These are phyloP conservation scores for Erucastrum elatum DNA, from an alignment of 345 rosid genomes.

Conservation along the genomic window DNA sequence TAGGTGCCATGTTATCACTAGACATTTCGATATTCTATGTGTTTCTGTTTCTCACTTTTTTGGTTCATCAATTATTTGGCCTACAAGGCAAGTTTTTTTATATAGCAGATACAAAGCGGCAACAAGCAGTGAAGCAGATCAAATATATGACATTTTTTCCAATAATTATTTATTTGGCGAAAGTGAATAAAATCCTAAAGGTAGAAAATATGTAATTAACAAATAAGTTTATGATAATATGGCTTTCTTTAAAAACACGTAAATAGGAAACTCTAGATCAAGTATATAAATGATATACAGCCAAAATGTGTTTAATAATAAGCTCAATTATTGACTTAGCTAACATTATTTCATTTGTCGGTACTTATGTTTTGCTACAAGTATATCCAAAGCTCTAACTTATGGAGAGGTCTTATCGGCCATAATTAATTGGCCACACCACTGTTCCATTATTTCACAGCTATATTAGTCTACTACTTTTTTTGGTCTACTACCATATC, in stretches of 20 bases:
- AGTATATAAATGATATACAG: background rate
- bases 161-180: background rate
- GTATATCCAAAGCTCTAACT: constrained; percentile 16
- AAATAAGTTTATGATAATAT: constrained; percentile 12
- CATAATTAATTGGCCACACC: constrained; percentile 21
- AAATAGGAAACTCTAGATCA: background rate
- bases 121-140: background rate
- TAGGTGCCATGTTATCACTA: constrained; percentile 18
- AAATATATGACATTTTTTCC: constrained; percentile 6
- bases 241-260: background rate
- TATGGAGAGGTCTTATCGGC: constrained; percentile 32
- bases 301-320: background rate
- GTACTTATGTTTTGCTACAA: constrained; percentile 18
- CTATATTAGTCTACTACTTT: background rate
- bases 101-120: background rate
- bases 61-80: background rate
- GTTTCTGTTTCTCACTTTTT: background rate
- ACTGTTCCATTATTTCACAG: background rate
- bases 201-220: constrained; percentile 5
- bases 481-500: background rate
- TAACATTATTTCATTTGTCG: constrained; percentile 12
- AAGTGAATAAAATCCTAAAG: constrained; percentile 6
- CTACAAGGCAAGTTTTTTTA: background rate
- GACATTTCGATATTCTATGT: constrained; percentile 16
- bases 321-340: constrained; percentile 16